Evolutionary conservation across 164 flowering plant species (phyloP).

Genomic region (Liquidambar formosana): DNA sequence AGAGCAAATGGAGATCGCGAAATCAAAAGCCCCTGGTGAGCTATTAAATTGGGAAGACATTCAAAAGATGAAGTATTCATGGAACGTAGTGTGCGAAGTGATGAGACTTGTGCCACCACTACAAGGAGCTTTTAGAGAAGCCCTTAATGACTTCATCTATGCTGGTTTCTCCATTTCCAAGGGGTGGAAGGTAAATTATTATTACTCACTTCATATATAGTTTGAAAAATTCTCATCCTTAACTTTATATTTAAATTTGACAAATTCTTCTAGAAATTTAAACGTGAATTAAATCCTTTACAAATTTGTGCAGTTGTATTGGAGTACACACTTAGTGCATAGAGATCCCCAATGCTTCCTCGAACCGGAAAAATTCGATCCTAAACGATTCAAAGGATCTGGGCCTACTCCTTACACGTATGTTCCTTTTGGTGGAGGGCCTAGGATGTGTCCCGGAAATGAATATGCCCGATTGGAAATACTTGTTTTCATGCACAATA

Average conservation of each 20-base stretch:
- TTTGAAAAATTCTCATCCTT: no score
- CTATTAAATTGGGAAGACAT: constrained; percentile 48
- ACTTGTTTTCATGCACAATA: constrained; percentile 50
- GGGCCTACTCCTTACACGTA: constrained; percentile 56
- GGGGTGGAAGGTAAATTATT: constrained; percentile 55
- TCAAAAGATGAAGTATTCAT: constrained; percentile 54
- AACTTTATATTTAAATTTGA: no score
- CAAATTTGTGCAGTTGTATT: constrained; percentile 44
- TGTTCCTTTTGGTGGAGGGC: constrained; percentile 63
- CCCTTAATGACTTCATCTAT: constrained; percentile 39
- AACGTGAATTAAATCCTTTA: no score
- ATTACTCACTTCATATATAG: not conserved
- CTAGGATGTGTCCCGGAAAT: constrained; percentile 63
- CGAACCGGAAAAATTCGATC: constrained; percentile 51
- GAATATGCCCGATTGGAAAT: constrained; percentile 53
- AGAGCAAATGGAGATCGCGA: constrained; percentile 53
- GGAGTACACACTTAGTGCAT: constrained; percentile 54
- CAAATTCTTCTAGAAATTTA: no score
- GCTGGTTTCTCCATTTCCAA: constrained; percentile 55
- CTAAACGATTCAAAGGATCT: constrained; percentile 46
- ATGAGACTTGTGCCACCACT: constrained; percentile 51
- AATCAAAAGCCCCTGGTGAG: constrained; percentile 35
- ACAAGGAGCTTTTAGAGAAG: constrained; percentile 53
- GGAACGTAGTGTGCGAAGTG: constrained; percentile 57
- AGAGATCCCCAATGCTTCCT: constrained; percentile 38